A percentile compares a stretch with the other conserved stretches of the same genome.
Conservation (phyloP, 768 basidiomycete species). For the Mycena epipterygia region DNA sequence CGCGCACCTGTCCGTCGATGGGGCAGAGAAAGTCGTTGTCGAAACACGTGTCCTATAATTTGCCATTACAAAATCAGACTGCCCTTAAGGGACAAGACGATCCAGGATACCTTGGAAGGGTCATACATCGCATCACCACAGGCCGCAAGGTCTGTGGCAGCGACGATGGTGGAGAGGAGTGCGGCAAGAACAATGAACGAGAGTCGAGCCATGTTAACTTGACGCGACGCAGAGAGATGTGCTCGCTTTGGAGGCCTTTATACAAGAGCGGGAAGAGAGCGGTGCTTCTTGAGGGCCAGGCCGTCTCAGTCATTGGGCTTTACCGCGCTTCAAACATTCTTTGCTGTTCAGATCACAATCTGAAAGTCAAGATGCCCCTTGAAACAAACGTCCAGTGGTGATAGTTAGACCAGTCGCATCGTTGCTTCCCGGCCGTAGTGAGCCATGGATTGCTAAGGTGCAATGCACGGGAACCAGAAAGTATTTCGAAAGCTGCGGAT, state of each 20-base stretch:
- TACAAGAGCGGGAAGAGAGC: slow-evolving; percentile 3
- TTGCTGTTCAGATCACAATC: slow-evolving; percentile 2
- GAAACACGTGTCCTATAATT: slow-evolving; percentile 11
- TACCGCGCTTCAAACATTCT: slow-evolving; percentile 1
- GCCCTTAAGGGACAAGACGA: not conserved
- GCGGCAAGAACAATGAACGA: slow-evolving; percentile 3
- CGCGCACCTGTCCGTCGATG: not conserved
- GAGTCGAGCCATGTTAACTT: slow-evolving; percentile 14
- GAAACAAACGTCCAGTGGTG: slow-evolving; percentile 1
- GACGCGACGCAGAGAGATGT: not conserved
- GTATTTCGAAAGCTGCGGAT: slow-evolving; percentile 5
- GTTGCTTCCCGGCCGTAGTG: slow-evolving; percentile 3
- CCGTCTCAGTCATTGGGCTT: not conserved
- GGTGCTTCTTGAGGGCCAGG: slow-evolving; percentile 6
- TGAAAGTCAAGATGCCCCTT: slow-evolving; percentile 3
- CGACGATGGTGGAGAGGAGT: not conserved
- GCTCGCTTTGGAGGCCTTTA: slow-evolving; percentile 5
- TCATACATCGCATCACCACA: slow-evolving; percentile 4
- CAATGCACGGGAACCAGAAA: slow-evolving; percentile 1
- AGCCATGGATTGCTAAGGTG: slow-evolving; percentile 1
- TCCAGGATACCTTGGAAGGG: slow-evolving; percentile 1
- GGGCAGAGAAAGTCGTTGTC: slow-evolving; percentile 13
- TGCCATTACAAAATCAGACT: not conserved
- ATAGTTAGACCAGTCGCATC: slow-evolving; percentile 9
- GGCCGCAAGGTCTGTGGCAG: slow-evolving; percentile 8